Base-by-base conservation (phyloP, 78 protist genomes). In the Acrasis kona region DNA sequence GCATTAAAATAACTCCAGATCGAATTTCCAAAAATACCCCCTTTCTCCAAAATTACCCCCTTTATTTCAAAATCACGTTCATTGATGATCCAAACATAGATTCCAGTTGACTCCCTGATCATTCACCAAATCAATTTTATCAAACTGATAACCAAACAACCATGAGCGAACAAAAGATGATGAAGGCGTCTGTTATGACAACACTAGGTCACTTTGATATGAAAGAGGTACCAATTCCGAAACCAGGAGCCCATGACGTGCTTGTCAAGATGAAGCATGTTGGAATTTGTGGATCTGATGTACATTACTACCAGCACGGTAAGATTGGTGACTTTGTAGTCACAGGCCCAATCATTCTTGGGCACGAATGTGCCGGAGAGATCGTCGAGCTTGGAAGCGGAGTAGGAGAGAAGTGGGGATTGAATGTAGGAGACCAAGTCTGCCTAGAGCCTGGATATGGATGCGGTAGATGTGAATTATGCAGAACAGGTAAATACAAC, bases 261-360 rank as follows among this genome's bases (percentile, higher is more conserved):
- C 78, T 70, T 38, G 19, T 84, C 31, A 78, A 57, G 30, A 80
- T 84, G 81, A 50, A 74, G 10, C 8, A 39, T 9, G 83, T 84
- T 39, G 89, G 89, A 37, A 76, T 85, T 40, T 85, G 89, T 73
- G 89, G 85, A 31, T 74, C 81, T 6, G 89, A 85, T 65, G 81
- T 75, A 10, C 86, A 85, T 70, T 85, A 85, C 81, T 75, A 6
- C 40, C 3, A 0, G 34, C 76, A 73, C 41, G 89, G 89, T 0
- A 2, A 66, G n/a, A 77, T 83, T 37, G 77, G 83, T 4, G 30
- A 72, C 34, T 83, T 83, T 31, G 61, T 76, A 30, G 12, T 74
- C 39, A 3, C 39, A 9, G 42, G 5, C 30, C 81, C 81, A 12
- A 83, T 83, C 84, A 41, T 83, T 29, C 70, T 83, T 37, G 87